Conservation (phyloP, 345 rosid species). For the Citrus trifoliata region DNA sequence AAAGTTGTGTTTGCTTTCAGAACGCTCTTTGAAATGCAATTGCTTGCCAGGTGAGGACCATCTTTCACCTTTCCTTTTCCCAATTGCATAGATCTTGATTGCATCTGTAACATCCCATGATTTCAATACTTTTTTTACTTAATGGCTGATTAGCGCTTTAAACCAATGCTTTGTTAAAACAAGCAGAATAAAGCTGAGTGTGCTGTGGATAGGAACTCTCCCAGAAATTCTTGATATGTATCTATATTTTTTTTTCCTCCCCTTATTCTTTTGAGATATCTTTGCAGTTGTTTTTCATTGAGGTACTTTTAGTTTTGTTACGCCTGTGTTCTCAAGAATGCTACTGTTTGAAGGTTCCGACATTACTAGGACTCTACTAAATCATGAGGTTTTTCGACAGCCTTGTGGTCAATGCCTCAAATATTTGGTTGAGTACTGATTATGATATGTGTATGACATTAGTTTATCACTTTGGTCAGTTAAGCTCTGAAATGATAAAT, state of each 20-base stretch:
- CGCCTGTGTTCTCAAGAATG: neutral
- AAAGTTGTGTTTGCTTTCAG: neutral
- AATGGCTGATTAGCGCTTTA: neutral
- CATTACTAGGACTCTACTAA: neutral
- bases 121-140: neutral
- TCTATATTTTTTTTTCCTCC: neutral
- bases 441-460: neutral
- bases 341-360: neutral
- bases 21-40: neutral
- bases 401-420: neutral
- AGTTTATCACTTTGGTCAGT: neutral
- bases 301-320: neutral
- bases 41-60: neutral
- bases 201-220: neutral
- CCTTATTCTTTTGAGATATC: neutral
- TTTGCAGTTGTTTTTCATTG: neutral
- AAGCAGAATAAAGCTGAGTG: neutral
- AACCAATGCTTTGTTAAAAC: neutral
- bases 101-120: neutral
- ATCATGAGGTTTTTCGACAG: neutral
- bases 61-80: neutral
- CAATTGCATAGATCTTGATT: neutral
- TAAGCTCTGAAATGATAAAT: neutral
- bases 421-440: neutral
- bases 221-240: neutral